phyloP scores from a whole-genome alignment of 805 yeast species.

The Starmerella sirachaensis region DNA sequence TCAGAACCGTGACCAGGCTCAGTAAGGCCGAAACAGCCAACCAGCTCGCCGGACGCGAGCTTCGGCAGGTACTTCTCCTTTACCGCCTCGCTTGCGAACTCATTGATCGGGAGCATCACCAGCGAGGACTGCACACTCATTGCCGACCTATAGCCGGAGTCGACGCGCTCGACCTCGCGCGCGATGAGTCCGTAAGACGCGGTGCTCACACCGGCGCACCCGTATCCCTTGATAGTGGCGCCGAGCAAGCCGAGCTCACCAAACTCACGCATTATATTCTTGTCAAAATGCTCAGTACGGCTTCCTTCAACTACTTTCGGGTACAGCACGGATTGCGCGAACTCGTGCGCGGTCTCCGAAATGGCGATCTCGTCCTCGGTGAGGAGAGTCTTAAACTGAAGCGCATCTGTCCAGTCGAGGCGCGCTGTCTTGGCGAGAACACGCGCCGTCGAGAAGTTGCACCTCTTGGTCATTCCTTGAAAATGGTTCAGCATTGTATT shows the following conservation, averaged over 20 bases:
- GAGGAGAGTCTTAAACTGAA: conserved; percentile 27
- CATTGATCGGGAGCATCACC: conserved; percentile 34
- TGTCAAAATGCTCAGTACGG: conserved; percentile 31
- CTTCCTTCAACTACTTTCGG: conserved; percentile 33
- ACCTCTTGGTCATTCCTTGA: not conserved
- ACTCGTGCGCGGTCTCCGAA: conserved; percentile 30
- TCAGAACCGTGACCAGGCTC: conserved; percentile 56
- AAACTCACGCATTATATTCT: conserved; percentile 30
- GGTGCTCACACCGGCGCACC: conserved; percentile 34
- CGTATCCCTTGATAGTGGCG: conserved; percentile 33
- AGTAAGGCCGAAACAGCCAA: conserved; percentile 54
- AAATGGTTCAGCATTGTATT: not conserved
- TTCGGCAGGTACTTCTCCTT: conserved; percentile 32
- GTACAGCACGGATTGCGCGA: conserved; percentile 29
- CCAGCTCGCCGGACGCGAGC: conserved; percentile 33
- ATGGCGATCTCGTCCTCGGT: conserved; percentile 33
- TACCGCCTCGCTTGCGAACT: conserved; percentile 33
- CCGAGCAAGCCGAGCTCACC: conserved; percentile 36
- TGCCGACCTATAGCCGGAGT: conserved; percentile 36
- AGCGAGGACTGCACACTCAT: conserved; percentile 36
- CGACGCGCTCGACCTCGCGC: conserved; percentile 36
- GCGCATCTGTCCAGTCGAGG: conserved; percentile 33
- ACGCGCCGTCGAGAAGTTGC: conserved; percentile 4
- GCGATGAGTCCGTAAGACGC: conserved; percentile 36
- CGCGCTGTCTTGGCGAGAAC: not conserved